Conservation (phyloP, 225 moss, liverwort and hornwort genomes). For the Marchantia paleacea region DNA sequence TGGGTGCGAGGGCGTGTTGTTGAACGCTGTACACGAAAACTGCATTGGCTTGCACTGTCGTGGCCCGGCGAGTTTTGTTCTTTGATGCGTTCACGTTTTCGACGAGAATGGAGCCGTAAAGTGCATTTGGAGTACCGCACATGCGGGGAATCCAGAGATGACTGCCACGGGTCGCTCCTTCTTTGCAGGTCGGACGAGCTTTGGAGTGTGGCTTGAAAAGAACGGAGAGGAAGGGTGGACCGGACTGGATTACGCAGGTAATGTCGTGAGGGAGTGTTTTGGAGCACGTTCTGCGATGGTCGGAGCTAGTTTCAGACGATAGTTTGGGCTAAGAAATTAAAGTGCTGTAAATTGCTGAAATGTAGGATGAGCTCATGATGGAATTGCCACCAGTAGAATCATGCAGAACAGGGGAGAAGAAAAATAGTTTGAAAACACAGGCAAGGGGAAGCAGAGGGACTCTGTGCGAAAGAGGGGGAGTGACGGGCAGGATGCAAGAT, state of each 20-base stretch:
- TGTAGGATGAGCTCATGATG: background rate
- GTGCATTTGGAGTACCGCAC: background rate
- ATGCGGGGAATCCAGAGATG: background rate
- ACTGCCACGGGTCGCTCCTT: background rate
- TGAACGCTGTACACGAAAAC: background rate
- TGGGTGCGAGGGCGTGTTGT: too few species aligned
- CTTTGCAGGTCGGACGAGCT: background rate
- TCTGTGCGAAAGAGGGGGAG: background rate
- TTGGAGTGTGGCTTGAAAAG: background rate
- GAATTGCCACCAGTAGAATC: background rate
- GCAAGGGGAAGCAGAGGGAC: background rate
- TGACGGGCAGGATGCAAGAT: background rate
- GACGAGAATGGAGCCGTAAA: background rate
- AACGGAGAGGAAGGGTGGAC: background rate
- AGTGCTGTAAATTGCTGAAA: background rate
- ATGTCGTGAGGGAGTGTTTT: background rate
- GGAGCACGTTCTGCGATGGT: background rate
- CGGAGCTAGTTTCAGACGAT: background rate
- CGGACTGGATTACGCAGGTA: background rate
- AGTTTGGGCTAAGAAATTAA: background rate
- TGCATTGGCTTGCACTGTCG: background rate
- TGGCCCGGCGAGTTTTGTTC: background rate
- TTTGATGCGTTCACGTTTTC: background rate
- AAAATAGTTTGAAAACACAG: background rate
- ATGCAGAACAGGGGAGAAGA: background rate